Evolutionary conservation across 257 asterid genomes (phyloP).

Genomic region (Solanum corneliomulleri): DNA sequence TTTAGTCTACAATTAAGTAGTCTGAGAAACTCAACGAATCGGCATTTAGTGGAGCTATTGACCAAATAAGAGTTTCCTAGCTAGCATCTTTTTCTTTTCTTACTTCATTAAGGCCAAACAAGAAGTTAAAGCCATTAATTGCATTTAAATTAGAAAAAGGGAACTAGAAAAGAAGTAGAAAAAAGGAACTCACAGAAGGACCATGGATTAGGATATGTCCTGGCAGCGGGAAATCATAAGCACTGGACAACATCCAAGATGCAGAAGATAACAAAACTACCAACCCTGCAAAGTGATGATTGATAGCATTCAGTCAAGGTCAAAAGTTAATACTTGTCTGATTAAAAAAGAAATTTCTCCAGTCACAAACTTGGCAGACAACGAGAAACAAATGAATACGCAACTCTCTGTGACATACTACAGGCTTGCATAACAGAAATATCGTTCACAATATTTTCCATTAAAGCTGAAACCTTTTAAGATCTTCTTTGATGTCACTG

Average conservation of each 20-base stretch:
- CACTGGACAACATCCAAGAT: conserved; percentile 49
- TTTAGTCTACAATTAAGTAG: not conserved
- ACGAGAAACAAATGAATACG: not conserved
- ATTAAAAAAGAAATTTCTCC: not conserved
- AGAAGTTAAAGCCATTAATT: not conserved
- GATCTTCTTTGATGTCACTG: not conserved
- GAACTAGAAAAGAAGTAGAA: not conserved
- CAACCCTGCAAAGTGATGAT: conserved; percentile 50
- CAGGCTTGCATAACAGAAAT: not conserved
- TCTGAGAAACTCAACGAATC: not conserved
- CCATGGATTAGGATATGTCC: conserved; percentile 89
- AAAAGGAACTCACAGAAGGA: conserved; percentile 59
- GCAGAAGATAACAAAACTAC: conserved; percentile 48
- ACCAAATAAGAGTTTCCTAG: not conserved
- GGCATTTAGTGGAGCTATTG: not conserved
- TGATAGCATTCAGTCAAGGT: not conserved
- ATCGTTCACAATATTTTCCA: not conserved
- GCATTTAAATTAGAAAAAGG: not conserved
- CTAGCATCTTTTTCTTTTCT: not conserved
- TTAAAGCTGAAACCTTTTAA: not conserved
- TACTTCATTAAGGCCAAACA: not conserved
- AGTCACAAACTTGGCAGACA: not conserved
- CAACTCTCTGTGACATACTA: not conserved
- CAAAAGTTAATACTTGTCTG: not conserved
- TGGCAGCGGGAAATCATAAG: conserved; percentile 64